Percentiles rank a stretch among this genome's conserved stretches.
These are phyloP conservation scores for Paxillus involutus DNA, from an alignment of 768 basidiomycete species.

Conservation along the genomic window DNA sequence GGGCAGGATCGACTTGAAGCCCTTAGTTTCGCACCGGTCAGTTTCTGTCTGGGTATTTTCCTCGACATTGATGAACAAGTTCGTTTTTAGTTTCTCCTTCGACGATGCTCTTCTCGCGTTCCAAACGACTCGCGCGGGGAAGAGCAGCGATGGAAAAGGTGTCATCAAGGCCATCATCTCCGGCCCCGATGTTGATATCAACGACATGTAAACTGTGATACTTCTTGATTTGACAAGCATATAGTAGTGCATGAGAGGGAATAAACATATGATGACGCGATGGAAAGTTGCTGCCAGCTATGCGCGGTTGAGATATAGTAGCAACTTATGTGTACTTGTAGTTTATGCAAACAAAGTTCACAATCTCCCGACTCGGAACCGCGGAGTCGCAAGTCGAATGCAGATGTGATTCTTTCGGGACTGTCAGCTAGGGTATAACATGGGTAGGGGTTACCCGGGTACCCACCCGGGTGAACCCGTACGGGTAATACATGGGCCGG, in stretches of 20 bases:
- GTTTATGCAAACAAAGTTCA: no score
- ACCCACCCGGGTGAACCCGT: no score
- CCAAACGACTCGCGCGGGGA: conserved; percentile 74
- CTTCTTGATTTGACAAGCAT: no score
- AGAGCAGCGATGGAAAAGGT: conserved; percentile 81
- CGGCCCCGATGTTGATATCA: conserved; percentile 62
- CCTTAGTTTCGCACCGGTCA: conserved; percentile 86
- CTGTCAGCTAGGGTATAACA: no score
- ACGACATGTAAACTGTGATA: conserved; percentile 32
- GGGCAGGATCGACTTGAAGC: conserved; percentile 83
- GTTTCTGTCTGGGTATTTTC: conserved; percentile 10
- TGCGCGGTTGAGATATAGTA: not conserved
- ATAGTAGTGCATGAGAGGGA: no score
- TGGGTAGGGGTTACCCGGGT: no score
- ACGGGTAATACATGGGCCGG: no score
- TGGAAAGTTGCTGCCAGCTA: not conserved
- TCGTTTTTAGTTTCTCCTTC: conserved; percentile 62
- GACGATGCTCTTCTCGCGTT: conserved; percentile 79
- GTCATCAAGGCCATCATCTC: conserved; percentile 91
- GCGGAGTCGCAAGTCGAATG: no score
- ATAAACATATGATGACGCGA: not conserved
- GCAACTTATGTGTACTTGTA: not conserved
- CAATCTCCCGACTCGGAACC: no score
- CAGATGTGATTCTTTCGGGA: no score
- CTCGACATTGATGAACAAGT: not conserved